Evolutionary conservation across 352 stramenopile species (phyloP), one percentile per base, ranked within the genome.

Genomic region (Pythium brassicae): DNA sequence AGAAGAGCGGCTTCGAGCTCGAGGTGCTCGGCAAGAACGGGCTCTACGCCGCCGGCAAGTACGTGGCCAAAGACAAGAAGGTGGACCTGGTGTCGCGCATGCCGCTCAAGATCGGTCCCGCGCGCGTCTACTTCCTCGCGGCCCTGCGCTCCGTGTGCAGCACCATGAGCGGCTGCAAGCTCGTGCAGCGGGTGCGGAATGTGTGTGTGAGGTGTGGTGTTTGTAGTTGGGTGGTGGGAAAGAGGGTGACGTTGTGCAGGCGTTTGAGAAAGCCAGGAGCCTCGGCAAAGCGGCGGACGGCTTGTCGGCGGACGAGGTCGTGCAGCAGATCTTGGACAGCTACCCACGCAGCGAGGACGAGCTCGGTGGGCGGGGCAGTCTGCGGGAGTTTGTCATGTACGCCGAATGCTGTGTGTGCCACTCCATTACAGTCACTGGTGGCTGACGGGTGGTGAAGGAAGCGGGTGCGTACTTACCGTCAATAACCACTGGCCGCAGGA

Each of bases 1-100:
- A 71, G 19, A 81, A 87, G 53, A 79, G 78, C 53, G 80, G 76
- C 64, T 91, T 94, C 48, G 79, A 94, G 63, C 46, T 94, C 40
- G 61, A 76, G 43, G 89, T 82, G 62, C 62, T 94, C 7, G 84
- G 84, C 50, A 94, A 94, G 66, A 94, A 94, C 62, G 82, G 82
- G 22, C 72, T 94, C 50, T 90, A 86, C 47, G 80, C 72, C 15
- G 68, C 73, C 35, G 84, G 84, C 54, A 82, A 78, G 49, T 85
- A 77, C 52, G 68, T 94, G 32, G 51, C 68, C 37, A 92, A 92
- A 66, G 83, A 90, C 62, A 66, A 82, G 53, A 88, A 69, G 14
- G 57, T 94, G 48, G 82, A 80, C 27, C 63, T 94, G 15, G 66
- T 62, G 11, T 87, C 71, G 27, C 86, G 83, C 55, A 84, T 85